These are phyloP conservation scores for Neodidymelliopsis sp. DNA, from an alignment of 2,329 filamentous ascomycete genomes.

Conservation along the genomic window DNA sequence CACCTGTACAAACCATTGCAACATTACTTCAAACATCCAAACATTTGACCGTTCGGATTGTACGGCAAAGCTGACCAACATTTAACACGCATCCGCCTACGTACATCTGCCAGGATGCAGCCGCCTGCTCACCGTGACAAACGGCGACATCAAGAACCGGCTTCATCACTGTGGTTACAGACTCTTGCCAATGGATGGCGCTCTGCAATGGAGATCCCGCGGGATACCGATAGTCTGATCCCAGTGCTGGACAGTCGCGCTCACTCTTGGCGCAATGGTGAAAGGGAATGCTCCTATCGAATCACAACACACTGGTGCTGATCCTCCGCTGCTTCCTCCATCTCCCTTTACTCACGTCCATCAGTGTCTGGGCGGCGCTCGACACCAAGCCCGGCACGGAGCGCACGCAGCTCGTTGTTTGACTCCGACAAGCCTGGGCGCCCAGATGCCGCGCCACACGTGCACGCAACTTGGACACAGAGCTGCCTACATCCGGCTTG, in stretches of 20 bases:
- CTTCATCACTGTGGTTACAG: not conserved
- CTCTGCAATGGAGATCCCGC: too few relatives aligned
- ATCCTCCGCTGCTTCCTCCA: constrained; percentile 12
- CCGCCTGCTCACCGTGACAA: not conserved
- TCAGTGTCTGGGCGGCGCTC: constrained; percentile 5
- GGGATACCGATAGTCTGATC: too few relatives aligned
- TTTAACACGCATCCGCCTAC: too few relatives aligned
- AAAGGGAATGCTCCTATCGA: not conserved
- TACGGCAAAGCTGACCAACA: constrained; percentile 5
- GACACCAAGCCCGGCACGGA: constrained; percentile 17
- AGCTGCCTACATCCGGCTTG: constrained; percentile 25
- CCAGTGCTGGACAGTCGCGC: not conserved
- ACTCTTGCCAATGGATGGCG: constrained; percentile 4
- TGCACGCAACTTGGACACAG: constrained; percentile 17
- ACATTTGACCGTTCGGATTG: constrained; percentile 2
- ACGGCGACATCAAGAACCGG: constrained; percentile 1
- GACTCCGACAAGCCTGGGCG: constrained; percentile 22
- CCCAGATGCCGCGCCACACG: constrained; percentile 26
- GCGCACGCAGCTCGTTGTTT: constrained; percentile 18
- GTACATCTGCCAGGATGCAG: not conserved
- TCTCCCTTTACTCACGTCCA: constrained; percentile 1
- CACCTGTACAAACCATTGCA: constrained; percentile 1
- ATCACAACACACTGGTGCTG: constrained; percentile 15
- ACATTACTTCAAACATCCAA: not conserved
- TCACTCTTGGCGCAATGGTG: constrained; percentile 7